These are phyloP conservation scores for Phyllostachys edulis DNA, from an alignment of 176 grass and related monocot genomes.

Conservation along the genomic window DNA sequence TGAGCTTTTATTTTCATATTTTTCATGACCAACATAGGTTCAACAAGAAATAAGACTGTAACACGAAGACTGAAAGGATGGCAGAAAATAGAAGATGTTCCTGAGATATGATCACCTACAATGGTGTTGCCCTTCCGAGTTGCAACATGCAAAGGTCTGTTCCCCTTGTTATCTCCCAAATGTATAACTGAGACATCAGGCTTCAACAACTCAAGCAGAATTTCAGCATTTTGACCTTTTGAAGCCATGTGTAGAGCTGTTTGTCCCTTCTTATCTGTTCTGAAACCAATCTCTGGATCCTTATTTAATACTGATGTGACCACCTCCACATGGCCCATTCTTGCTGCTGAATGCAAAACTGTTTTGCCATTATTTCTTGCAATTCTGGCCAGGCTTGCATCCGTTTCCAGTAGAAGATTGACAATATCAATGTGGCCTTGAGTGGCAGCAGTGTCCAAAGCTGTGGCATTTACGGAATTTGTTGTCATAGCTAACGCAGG, in stretches of 20 bases:
- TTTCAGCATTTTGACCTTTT: conserved; percentile 85
- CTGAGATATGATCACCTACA: conserved; percentile 49
- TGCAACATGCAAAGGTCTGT: conserved; percentile 83
- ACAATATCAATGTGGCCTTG: conserved; percentile 85
- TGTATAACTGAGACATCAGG: conserved; percentile 71
- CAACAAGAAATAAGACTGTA: conserved; percentile 11
- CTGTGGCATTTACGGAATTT: conserved; percentile 87
- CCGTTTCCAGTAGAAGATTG: conserved; percentile 86
- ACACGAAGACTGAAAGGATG: not conserved
- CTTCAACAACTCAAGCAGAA: conserved; percentile 71
- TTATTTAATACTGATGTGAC: conserved; percentile 78
- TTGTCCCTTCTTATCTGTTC: conserved; percentile 91
- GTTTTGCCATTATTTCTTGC: conserved; percentile 93
- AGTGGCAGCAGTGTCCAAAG: conserved; percentile 85
- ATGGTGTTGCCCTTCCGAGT: conserved; percentile 81
- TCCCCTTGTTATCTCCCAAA: conserved; percentile 85
- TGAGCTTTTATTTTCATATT: not conserved
- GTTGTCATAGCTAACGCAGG: conserved; percentile 90
- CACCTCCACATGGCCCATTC: conserved; percentile 92
- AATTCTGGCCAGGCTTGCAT: conserved; percentile 76
- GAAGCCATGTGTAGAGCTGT: conserved; percentile 94
- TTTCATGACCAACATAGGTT: not conserved
- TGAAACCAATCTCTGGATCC: conserved; percentile 80
- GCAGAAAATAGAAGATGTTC: conserved; percentile 24
- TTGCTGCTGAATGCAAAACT: conserved; percentile 84